Base-by-base conservation (phyloP, 2,329 filamentous ascomycete genomes). In the Aspergillaceae sp. region DNA sequence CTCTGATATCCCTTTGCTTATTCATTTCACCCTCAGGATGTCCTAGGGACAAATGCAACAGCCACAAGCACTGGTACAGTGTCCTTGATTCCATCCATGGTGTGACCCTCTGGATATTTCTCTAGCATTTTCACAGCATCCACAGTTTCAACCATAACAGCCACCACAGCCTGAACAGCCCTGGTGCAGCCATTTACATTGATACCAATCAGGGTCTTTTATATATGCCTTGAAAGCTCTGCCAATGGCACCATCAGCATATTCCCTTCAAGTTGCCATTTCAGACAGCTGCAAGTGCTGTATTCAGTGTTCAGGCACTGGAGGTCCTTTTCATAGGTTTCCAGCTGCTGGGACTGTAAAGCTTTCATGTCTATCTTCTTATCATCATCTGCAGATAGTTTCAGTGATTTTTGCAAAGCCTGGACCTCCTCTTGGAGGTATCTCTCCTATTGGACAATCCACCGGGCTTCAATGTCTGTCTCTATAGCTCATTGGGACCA, bases 131-230 rank as follows among this genome's bases (percentile, higher is more conserved):
- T 44, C 42, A 37, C 49, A 51, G 9, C 49, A 49, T 8, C 32
- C 34, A 26, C 49, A 49, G 5, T 27, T 8, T 26, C 49, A 29
- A 7, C 40, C 49, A 47, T 47, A 51, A 10, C 49, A 51, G 5
- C 47, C 47, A 28, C 47, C 49, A 0, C 47, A 38, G 4, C 44
- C 34, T 2, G 40, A 42, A 41, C 44, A 51, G 26, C 49, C 47
- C 42, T 47, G 19, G 0, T 40, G 47, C 3, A 49, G 10, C 44
- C 47, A 44, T 9, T 19, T 11, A 32, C 41, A 37, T 9, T 36
- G 6, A 27, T 11, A 43, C 33, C 42, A 43, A 7, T 36, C 19
- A 7, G 32, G 27, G 26, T 43, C 27, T 4, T 19, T 29, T 29
- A 27, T 34, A 8, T 9, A 11, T 29, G 32, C 33, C 19, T 4